These are phyloP conservation scores for Mycena galopus DNA, from an alignment of 768 basidiomycete genomes.

Conservation along the genomic window DNA sequence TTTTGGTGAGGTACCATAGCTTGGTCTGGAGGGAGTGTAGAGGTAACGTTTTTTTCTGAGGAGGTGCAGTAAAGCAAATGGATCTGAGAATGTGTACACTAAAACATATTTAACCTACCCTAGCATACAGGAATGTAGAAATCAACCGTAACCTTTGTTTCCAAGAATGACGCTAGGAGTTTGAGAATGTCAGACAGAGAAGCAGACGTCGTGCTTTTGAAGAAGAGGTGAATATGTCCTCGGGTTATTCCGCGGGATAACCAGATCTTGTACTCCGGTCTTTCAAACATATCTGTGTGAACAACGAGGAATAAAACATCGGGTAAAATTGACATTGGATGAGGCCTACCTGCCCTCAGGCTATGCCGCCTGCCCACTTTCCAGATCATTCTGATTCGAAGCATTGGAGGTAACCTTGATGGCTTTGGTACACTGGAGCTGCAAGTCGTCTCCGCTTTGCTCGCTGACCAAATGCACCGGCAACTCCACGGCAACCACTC, in stretches of 20 bases:
- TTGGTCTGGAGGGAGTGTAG: too few species aligned
- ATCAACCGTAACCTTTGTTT: background rate
- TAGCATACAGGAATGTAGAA: too few species aligned
- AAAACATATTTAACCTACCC: too few species aligned
- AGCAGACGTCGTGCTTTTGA: background rate
- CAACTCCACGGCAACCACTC: too few species aligned
- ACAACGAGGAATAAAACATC: background rate
- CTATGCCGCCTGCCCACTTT: background rate
- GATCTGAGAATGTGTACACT: too few species aligned
- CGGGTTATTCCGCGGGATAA: background rate
- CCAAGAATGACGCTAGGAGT: background rate
- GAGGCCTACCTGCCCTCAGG: background rate
- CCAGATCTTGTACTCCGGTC: background rate
- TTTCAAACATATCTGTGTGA: background rate
- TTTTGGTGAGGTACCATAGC: too few species aligned
- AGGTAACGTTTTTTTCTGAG: too few species aligned
- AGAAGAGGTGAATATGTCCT: background rate
- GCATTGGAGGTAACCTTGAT: background rate
- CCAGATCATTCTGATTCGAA: background rate
- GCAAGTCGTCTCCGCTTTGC: background rate
- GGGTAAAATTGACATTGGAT: background rate
- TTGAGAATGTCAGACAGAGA: background rate
- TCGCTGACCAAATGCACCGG: too few species aligned
- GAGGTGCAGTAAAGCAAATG: too few species aligned
- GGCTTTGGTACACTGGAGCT: background rate